Percentiles rank a stretch among this genome's conserved stretches.
phyloP scores from a whole-genome alignment of 495 filamentous ascomycete genomes.

The Xylaria flabelliformis region DNA sequence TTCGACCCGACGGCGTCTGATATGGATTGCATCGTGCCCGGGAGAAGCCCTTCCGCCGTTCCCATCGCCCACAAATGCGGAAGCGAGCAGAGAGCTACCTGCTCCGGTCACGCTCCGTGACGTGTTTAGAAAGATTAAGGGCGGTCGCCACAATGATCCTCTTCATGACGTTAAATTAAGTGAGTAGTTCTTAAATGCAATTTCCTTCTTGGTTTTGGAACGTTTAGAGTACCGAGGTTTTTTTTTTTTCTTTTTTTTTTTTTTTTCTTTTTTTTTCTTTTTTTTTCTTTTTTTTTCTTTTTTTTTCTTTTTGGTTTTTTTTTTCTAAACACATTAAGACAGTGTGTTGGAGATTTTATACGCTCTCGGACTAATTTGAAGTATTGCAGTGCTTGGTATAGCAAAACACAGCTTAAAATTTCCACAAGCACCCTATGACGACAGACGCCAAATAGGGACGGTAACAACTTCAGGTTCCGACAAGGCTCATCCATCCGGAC shows the following conservation, averaged over 20 bases:
- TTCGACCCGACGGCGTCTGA: conserved; percentile 56
- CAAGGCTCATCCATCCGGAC: conserved; percentile 70
- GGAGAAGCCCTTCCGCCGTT: conserved; percentile 75
- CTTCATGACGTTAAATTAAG: conserved; percentile 36
- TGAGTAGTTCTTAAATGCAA: neutral
- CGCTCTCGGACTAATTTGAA: neutral
- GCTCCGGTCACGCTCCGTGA: conserved; percentile 31
- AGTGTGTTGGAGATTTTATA: too few relatives aligned
- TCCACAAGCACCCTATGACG: conserved; percentile 40
- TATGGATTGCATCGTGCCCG: conserved; percentile 74
- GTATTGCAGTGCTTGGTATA: neutral
- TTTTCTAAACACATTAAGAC: too few relatives aligned
- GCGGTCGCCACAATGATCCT: conserved; percentile 48
- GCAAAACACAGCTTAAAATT: conserved; percentile 26
- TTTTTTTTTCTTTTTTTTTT: too few relatives aligned
- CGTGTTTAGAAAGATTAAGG: conserved; percentile 39
- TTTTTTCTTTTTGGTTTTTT: too few relatives aligned
- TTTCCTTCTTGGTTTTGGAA: neutral
- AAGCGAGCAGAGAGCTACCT: conserved; percentile 48
- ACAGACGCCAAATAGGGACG: conserved; percentile 50
- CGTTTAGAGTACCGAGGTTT: neutral
- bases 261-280: too few relatives aligned
- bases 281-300: too few relatives aligned
- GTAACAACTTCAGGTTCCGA: conserved; percentile 73
- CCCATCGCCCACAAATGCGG: conserved; percentile 67